Evolutionary conservation across 805 yeast genomes (phyloP), one percentile per base, ranked within the genome.

Genomic region (Starmerella sirachaensis): DNA sequence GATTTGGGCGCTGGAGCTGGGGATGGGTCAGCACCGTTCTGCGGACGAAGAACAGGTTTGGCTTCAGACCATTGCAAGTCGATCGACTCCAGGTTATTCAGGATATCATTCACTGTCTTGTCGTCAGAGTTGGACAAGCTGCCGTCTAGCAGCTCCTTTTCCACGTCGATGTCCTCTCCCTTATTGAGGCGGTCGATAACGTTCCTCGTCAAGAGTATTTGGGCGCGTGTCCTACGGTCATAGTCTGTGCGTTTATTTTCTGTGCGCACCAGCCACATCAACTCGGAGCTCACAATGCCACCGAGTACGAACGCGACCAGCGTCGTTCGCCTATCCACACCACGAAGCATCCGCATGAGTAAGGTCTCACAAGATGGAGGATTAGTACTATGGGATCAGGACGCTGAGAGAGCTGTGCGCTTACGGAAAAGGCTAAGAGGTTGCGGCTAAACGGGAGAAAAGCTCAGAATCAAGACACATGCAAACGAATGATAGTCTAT

Each of bases 281-380:
- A 56, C 47, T 68, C 63, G 1, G 73, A 65, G 1, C 72, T 66
- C 29, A 68, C 64, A 10, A 68, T 47, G 5, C 71, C 59, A 2
- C 68, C 54, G 18, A 68, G 60, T 9, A 66, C 9, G 22, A 45
- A 45, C 17, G 41, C 29, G 11, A 31, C 19, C 14, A 37, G 10
- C 17, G 27, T 32, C 6, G 33, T 33, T 18, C 33, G 32, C 13
- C 36, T 29, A 14, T 37, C 29, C 32, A 32, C 21, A 12, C 39
- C n/a, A n/a, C n/a, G n/a, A n/a, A n/a, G n/a, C n/a, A n/a, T n/a
- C n/a, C n/a, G n/a, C n/a, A n/a, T n/a, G n/a, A n/a, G n/a, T n/a
- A n/a, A n/a, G n/a, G n/a, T n/a, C n/a, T n/a, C n/a, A n/a, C n/a
- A n/a, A n/a, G n/a, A n/a, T n/a, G n/a, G n/a, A n/a, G n/a, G n/a